Base-by-base conservation (phyloP, 2,329 filamentous ascomycete species). In the Endothia cerciana region DNA sequence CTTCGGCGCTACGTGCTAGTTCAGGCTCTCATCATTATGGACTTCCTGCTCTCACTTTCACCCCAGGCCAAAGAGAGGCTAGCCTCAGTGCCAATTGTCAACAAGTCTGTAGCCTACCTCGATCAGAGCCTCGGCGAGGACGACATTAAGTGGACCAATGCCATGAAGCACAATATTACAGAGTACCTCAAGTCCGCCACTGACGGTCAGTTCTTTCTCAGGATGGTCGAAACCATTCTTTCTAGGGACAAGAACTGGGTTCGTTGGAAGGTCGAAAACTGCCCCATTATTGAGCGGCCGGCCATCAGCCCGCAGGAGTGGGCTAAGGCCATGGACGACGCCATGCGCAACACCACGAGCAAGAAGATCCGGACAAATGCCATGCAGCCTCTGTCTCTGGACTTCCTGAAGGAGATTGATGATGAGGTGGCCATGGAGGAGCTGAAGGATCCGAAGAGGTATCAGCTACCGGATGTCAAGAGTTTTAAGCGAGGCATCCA, bases 241-340 rank as follows among this genome's bases (percentile, higher is more conserved):
- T 92, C 93, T 30, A 87, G 95, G 69, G 95, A 99, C 77, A 98
- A 97, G 81, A 97, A 98, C 75, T 99, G 96, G 96, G 93, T 96
- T 55, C 90, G 93, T 69, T 99, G 95, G 95, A 99, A 99, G 80
- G 90, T 94, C 67, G 93, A 97, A 76, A 92, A 90, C 71, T 99
- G 95, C 75, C 92, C 93, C 30, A 87, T 90, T 6, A 98, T 99
- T 73, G 89, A 94, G 74, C 86, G 87, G 67, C 87, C 91, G 28
- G 82, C 92, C 13, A 85, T 98, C 38, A 84, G 89, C 2, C 84
- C 89, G 0, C 79, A 86, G 36, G 85, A 90, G 57, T 94, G 93
- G 75, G 77, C 89, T 47, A 85, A 88, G 63, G 90, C 93, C 30
- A 91, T 90, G 74, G 81, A 84, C 38, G 82, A 86, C 56, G 89